A percentile compares a stretch with the other conserved stretches of the same genome.
phyloP scores from a whole-genome alignment of 2,329 filamentous ascomycete species.

The Daldinia sp. region DNA sequence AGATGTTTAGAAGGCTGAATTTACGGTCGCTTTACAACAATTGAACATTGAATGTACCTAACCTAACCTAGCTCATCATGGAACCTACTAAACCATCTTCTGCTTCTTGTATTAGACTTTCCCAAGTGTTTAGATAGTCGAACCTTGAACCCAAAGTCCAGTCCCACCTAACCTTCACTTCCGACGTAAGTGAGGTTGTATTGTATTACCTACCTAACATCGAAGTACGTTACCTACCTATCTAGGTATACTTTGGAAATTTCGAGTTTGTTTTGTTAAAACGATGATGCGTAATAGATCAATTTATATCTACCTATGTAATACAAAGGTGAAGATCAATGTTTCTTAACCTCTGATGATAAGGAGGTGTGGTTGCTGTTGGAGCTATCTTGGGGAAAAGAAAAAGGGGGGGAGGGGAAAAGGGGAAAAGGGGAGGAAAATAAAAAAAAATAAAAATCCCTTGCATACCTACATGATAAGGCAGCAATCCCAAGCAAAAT shows the following conservation, averaged over 20 bases:
- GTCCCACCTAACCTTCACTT: no score
- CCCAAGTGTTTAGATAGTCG: no score
- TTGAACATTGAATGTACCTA: neutral
- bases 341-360: no score
- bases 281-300: neutral
- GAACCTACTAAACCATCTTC: no score
- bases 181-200: no score
- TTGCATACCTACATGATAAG: neutral
- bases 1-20: conserved; percentile 17
- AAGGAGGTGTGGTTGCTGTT: no score
- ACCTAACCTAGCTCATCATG: neutral
- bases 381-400: no score
- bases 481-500: neutral
- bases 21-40: conserved; percentile 11
- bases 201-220: no score
- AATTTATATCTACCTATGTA: neutral
- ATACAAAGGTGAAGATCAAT: no score
- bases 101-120: no score
- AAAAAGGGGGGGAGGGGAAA: neutral
- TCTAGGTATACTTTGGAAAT: neutral
- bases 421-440: neutral
- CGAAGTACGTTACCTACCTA: neutral
- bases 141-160: no score
- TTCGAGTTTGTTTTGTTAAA: neutral
- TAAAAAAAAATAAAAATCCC: neutral